Base-by-base conservation (phyloP, 2,329 filamentous ascomycete genomes). In the Hawksworthiomyces lignivorus region DNA sequence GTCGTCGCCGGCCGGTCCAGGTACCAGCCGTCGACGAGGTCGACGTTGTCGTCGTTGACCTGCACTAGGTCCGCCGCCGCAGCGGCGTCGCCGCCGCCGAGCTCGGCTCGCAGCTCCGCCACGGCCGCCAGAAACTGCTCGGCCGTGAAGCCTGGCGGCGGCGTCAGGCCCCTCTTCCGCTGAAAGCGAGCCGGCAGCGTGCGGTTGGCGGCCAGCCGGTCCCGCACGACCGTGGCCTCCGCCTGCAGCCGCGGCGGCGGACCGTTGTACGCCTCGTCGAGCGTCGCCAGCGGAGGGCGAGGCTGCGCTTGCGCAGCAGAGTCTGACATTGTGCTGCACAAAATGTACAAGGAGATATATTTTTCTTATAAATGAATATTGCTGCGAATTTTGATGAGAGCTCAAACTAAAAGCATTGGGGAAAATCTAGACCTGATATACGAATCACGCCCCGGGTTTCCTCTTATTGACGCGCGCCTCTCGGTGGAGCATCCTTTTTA, bases 21-120 rank as follows among this genome's bases (percentile, higher is more conserved):
- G 38, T 62, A 63, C 60, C 57, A 62, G 14, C 58, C 58, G 46
- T 62, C 58, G 8, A 50, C 50, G 6, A 63, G 50, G 24, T 37
- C 44, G 32, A 45, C 36, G 3, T 51, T 53, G 36, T 54, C 54
- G 36, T 62, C 59, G 39, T 58, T 60, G 30, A 62, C 31, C 15
- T 54, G 52, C 18, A 62, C 55, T 42, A 61, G 55, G n/a, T n/a
- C n/a, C n/a, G n/a, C n/a, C n/a, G n/a, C n/a, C n/a, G n/a, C n/a
- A n/a, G n/a, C n/a, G 7, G 52, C 53, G n/a, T 44, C 39, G 2
- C 6, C 28, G 12, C 37, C 41, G 4, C 56, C 57, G 17, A 65
- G 48, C 11, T 51, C 48, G 7, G 36, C 34, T 1, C 43, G 45
- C 21, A 65, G 44, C 26, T 63, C 60, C 7, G 52, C 50, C 29